These are phyloP conservation scores for Talaromyces islandicus DNA, from an alignment of 2,329 filamentous ascomycete species.

Conservation along the genomic window DNA sequence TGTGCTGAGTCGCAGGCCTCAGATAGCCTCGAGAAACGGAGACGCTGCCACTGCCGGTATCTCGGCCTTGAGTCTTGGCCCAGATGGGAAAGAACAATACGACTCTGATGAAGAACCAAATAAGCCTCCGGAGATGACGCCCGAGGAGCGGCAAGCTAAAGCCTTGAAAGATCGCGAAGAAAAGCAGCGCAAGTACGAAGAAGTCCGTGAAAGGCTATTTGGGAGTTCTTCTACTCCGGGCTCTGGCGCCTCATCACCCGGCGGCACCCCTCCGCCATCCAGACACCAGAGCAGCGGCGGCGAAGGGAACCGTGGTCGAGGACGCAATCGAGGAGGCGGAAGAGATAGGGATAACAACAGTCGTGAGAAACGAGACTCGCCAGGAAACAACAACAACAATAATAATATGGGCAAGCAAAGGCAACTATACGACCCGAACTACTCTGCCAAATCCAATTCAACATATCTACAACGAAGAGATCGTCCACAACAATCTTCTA, in stretches of 20 bases:
- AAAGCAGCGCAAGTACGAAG: conserved; percentile 84
- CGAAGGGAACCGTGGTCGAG: conserved; percentile 33
- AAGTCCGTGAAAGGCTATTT: conserved; percentile 81
- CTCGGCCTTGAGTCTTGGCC: conserved; percentile 40
- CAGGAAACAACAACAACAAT: conserved; percentile 12
- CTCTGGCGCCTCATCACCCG: conserved; percentile 53
- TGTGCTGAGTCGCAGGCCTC: conserved; percentile 77
- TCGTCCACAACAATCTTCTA: conserved; percentile 21
- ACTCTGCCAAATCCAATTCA: conserved; percentile 58
- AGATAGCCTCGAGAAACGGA: conserved; percentile 53
- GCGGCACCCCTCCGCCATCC: conserved; percentile 56
- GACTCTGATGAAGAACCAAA: conserved; percentile 62
- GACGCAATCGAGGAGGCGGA: conserved; percentile 44
- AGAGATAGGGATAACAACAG: conserved; percentile 11
- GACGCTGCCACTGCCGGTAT: conserved; percentile 36
- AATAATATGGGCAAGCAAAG: conserved; percentile 26
- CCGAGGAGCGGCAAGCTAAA: conserved; percentile 71
- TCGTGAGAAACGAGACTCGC: conserved; percentile 37
- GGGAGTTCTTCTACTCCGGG: conserved; percentile 48
- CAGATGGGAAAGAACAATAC: conserved; percentile 45
- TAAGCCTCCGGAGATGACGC: conserved; percentile 58
- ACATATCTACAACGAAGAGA: conserved; percentile 40
- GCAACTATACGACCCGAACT: conserved; percentile 74
- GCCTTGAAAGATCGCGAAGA: conserved; percentile 77
- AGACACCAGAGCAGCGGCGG: conserved; percentile 27